Conservation (phyloP, 164 flowering plant genomes). For the Vitis rotundifolia region DNA sequence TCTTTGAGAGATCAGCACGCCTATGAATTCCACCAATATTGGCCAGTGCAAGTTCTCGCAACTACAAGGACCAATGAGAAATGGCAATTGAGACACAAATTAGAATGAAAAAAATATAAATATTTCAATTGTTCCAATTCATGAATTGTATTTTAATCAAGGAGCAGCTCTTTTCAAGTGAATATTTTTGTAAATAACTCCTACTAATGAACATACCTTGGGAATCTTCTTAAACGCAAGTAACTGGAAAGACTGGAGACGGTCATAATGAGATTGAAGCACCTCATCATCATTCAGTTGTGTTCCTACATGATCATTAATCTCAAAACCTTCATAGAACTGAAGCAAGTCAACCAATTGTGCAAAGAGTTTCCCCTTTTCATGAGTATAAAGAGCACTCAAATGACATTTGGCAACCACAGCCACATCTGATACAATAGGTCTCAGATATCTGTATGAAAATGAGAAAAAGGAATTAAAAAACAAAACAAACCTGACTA, state of each 20-base stretch:
- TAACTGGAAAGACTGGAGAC: constrained; percentile 84
- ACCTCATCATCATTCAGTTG: constrained; percentile 92
- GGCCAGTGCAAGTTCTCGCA: constrained; percentile 81
- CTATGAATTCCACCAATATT: constrained; percentile 86
- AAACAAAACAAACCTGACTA: not conserved
- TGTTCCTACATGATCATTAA: constrained; percentile 82
- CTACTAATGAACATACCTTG: constrained; percentile 51
- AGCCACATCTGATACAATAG: constrained; percentile 92
- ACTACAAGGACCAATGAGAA: constrained; percentile 33
- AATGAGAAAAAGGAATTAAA: not conserved
- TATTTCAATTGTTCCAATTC: too few species aligned
- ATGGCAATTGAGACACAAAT: too few species aligned
- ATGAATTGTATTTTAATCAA: too few species aligned
- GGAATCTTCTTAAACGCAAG: constrained; percentile 87
- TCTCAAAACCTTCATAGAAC: constrained; percentile 95
- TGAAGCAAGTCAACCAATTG: constrained; percentile 93
- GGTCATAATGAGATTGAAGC: constrained; percentile 81
- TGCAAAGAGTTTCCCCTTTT: constrained; percentile 84
- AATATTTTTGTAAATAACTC: too few species aligned
- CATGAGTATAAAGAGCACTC: constrained; percentile 85
- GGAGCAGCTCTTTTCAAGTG: too few species aligned
- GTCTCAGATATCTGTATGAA: constrained; percentile 65
- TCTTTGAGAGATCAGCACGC: constrained; percentile 86
- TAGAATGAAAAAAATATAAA: too few species aligned
- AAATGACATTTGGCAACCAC: constrained; percentile 95